Evolutionary conservation across 2,329 filamentous ascomycete species (phyloP).

Genomic region (Knufia fluminis): DNA sequence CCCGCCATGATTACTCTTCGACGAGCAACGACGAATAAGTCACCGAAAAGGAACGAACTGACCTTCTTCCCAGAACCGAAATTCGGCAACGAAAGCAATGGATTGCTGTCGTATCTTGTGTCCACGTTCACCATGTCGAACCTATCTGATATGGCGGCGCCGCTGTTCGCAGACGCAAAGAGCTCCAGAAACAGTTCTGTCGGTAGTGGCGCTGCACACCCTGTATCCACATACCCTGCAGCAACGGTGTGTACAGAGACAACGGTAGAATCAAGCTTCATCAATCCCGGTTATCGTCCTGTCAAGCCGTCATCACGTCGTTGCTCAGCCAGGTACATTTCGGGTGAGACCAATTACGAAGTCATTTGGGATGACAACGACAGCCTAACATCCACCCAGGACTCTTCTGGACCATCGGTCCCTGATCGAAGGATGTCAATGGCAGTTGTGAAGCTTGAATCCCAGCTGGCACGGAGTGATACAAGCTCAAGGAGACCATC

Average conservation of each 20-base stretch:
- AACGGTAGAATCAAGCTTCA: constrained; percentile 9
- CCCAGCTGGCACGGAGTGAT: constrained; percentile 3
- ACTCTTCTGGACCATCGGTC: constrained; percentile 1
- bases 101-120: constrained; percentile 17
- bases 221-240: constrained; percentile 12
- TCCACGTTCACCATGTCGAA: constrained; percentile 14
- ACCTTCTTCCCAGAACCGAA: constrained; percentile 21
- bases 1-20: constrained; percentile 24
- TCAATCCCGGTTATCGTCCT: constrained; percentile 5
- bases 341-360: constrained; percentile 17
- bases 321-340: constrained; percentile 19
- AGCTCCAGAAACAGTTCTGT: constrained; percentile 7
- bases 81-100: constrained; percentile 13
- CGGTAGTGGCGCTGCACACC: constrained; percentile 10
- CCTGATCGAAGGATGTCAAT: constrained; percentile 10
- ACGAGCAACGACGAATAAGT: constrained; percentile 15
- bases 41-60: constrained; percentile 12
- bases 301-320: constrained; percentile 11
- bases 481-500: background rate
- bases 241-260: constrained; percentile 16
- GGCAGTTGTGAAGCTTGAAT: constrained; percentile 14
- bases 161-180: background rate
- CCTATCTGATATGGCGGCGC: background rate
- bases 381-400: constrained; percentile 10
- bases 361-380: constrained; percentile 21